These are phyloP conservation scores for Neoboletus brunneissimus DNA, from an alignment of 768 basidiomycete species.

Conservation along the genomic window DNA sequence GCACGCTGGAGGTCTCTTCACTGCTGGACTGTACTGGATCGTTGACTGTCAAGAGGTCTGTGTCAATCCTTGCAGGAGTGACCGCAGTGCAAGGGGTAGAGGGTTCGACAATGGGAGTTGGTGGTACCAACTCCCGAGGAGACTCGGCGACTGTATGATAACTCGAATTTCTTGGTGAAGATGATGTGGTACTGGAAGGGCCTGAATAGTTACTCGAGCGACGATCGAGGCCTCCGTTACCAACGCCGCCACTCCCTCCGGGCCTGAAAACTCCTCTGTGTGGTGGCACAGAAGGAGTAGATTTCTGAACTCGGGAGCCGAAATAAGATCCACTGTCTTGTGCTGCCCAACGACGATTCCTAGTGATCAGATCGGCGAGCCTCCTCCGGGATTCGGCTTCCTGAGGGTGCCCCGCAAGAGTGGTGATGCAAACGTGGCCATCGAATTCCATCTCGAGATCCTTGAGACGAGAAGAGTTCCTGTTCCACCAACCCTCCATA, in stretches of 20 bases:
- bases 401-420: conserved; percentile 5
- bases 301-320: conserved; percentile 3
- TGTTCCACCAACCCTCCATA: conserved; percentile 34
- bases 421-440: conserved; percentile 39
- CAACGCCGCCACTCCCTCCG: neutral
- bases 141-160: conserved; percentile 15
- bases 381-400: conserved; percentile 12
- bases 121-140: neutral
- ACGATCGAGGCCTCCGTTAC: neutral
- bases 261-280: neutral
- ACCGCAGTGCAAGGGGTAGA: conserved; percentile 4
- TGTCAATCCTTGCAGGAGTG: neutral
- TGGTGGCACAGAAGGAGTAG: neutral
- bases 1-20: conserved; percentile 1
- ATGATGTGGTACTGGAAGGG: neutral
- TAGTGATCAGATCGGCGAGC: conserved; percentile 15
- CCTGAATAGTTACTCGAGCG: neutral
- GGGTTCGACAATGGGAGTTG: conserved; percentile 10
- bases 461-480: conserved; percentile 28
- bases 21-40: neutral
- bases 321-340: conserved; percentile 8
- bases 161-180: conserved; percentile 1
- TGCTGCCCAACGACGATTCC: conserved; percentile 6
- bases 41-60: neutral
- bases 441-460: conserved; percentile 31